Base-by-base conservation (phyloP, 148 eudicot genomes). In the Rhododendron griersonianum region DNA sequence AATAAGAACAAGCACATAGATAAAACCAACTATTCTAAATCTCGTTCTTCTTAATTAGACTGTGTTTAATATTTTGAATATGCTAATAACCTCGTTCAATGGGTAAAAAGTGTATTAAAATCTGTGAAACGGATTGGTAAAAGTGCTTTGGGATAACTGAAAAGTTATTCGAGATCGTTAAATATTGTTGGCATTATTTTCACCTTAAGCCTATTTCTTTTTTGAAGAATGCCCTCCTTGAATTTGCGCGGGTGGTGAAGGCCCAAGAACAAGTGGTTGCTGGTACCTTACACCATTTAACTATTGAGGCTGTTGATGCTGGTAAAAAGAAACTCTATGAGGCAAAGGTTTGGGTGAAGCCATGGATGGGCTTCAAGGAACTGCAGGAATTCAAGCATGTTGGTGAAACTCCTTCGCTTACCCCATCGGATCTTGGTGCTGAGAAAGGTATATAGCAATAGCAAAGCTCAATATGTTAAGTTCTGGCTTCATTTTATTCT, bases 291-390 rank as follows among this genome's bases (percentile, higher is more conserved):
- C 98, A 96, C 87, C 99, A 96, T 87, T 91, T 96, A 57, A 96
- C 99, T 5, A 89, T 96, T 47, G 98, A 95, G 90, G 95, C 91
- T 76, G 67, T 87, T 33, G 99, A 96, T 76, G 95, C 94, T 1
- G 98, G 95, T 19, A 91, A 92, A 84, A 93, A 95, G 88, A 93
- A 95, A 81, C 87, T 93, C 45, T 96, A 93, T 85, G 98, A 94
- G 81, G 99, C 98, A 4, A 95, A 96, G 88, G 92, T 96, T 33
- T 95, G 98, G 98, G 98, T 95, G 81, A 96, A 96, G 90, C 99
- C 99, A 84, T 96, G 99, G 99, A 81, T 92, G 96, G 87, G 93
- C 89, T 96, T 93, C 69, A 95, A 92, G 90, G 94, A 96, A 88
- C 87, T 96, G 81, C 99, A 95, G 85, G 99, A 96, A 83, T 96